Evolutionary conservation across 176 grass and related monocot genomes (phyloP).

Genomic region (Zoysia pacifica): DNA sequence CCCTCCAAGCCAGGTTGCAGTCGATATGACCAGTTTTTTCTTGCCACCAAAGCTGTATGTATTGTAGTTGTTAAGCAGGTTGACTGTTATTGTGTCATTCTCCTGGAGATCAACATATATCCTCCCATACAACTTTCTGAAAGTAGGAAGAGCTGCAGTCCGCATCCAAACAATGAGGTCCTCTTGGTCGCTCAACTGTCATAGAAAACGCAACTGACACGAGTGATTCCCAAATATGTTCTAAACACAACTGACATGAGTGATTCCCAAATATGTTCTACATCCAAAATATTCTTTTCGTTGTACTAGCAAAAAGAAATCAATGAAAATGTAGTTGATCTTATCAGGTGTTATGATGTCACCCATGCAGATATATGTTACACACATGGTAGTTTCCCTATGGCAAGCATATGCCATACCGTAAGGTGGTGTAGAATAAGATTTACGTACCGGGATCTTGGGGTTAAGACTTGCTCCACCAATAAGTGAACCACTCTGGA

Average conservation of each 20-base stretch:
- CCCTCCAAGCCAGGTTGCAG: slow-evolving; percentile 88
- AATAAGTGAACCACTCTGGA: slow-evolving; percentile 76
- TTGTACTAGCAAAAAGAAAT: slow-evolving; percentile 35
- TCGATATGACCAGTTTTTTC: slow-evolving; percentile 87
- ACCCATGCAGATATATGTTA: neutral
- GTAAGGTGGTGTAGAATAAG: neutral
- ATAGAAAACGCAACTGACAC: slow-evolving; percentile 30
- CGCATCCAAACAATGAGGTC: slow-evolving; percentile 96
- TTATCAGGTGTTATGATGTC: slow-evolving; percentile 5
- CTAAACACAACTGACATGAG: too few species aligned
- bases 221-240: slow-evolving; percentile 3
- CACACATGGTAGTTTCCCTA: neutral
- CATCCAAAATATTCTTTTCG: neutral
- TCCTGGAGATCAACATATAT: slow-evolving; percentile 73
- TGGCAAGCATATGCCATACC: slow-evolving; percentile 22
- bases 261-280: neutral
- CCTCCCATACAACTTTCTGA: slow-evolving; percentile 86
- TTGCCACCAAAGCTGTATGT: slow-evolving; percentile 83
- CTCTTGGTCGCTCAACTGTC: slow-evolving; percentile 77
- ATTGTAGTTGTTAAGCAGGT: slow-evolving; percentile 77
- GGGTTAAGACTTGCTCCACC: slow-evolving; percentile 64
- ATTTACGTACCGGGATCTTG: slow-evolving; percentile 56
- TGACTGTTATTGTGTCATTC: slow-evolving; percentile 78
- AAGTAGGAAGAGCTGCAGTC: slow-evolving; percentile 88
- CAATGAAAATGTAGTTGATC: slow-evolving; percentile 9